Percentiles rank a stretch among this genome's conserved stretches.
These are phyloP conservation scores for Metrosideros polymorpha DNA, from an alignment of 441 rosid genomes.

Conservation along the genomic window DNA sequence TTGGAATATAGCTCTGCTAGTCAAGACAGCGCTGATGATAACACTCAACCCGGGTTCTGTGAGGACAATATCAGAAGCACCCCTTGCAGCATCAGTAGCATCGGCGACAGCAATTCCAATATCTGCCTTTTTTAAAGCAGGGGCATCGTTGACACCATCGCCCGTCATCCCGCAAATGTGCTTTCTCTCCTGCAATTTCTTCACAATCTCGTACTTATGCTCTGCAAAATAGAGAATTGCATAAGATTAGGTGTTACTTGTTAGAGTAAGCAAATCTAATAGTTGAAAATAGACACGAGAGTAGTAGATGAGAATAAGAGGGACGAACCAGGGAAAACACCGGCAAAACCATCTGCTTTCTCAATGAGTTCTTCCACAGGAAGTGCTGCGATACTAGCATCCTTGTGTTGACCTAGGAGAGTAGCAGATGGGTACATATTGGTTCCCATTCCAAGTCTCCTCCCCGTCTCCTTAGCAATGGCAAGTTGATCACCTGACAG, in stretches of 20 bases:
- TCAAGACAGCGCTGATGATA: conserved; percentile 13
- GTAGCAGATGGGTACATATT: conserved; percentile 14
- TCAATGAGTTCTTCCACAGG: conserved; percentile 14
- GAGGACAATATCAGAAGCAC: conserved; percentile 14
- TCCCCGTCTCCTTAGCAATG: conserved; percentile 15
- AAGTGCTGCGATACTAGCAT: conserved; percentile 6
- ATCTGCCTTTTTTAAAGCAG: conserved; percentile 13
- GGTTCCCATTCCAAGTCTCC: conserved; percentile 18
- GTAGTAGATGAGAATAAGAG: background rate
- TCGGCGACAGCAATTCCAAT: conserved; percentile 12
- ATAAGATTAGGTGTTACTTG: background rate
- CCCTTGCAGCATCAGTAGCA: conserved; percentile 14
- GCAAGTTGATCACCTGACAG: conserved; percentile 15
- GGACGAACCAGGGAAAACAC: conserved; percentile 10
- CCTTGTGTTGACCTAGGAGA: conserved; percentile 13
- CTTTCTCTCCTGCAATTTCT: conserved; percentile 12
- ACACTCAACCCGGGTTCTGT: conserved; percentile 12
- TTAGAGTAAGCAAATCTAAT: background rate
- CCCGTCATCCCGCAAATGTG: conserved; percentile 16
- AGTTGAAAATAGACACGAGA: background rate
- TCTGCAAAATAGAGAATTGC: background rate
- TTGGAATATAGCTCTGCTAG: conserved; percentile 13
- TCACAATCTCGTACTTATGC: conserved; percentile 15
- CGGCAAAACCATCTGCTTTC: conserved; percentile 17
- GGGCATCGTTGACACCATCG: conserved; percentile 13